Conservation (phyloP, 768 basidiomycete genomes). For the Tylopilus subfusipes region DNA sequence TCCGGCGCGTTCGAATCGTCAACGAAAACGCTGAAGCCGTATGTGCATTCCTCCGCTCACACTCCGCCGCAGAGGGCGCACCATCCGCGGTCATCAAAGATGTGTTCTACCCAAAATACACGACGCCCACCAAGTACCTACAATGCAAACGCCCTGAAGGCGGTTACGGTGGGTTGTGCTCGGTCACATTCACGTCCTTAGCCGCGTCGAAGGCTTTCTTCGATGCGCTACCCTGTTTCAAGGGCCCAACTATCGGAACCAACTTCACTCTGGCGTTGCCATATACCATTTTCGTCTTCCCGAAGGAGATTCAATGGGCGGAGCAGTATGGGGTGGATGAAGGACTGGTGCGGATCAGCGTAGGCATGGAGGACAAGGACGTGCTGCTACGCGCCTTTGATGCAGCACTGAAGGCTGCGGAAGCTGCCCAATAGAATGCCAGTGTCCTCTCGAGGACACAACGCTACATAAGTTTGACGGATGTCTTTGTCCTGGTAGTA, state of each 20-base stretch:
- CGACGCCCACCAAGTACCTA: conserved; percentile 67
- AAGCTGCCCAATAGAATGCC: conserved; percentile 32
- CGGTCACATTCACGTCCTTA: conserved; percentile 71
- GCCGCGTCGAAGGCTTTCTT: conserved; percentile 77
- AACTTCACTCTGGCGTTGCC: conserved; percentile 96
- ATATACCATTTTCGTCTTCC: conserved; percentile 86
- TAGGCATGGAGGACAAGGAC: conserved; percentile 77
- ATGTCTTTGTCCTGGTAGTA: too few species aligned
- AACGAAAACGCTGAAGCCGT: conserved; percentile 80
- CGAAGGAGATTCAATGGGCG: conserved; percentile 92
- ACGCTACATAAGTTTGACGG: too few species aligned
- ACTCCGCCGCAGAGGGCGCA: conserved; percentile 43
- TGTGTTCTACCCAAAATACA: conserved; percentile 88
- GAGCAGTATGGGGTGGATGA: conserved; percentile 79
- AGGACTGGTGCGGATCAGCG: conserved; percentile 80
- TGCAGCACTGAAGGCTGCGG: conserved; percentile 67
- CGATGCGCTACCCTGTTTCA: conserved; percentile 75
- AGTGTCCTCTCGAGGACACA: too few species aligned
- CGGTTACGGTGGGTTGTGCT: conserved; percentile 86
- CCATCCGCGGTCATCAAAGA: conserved; percentile 60
- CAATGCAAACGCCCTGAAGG: conserved; percentile 52
- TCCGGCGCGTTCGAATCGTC: conserved; percentile 66
- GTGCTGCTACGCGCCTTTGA: conserved; percentile 56
- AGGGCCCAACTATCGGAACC: conserved; percentile 90
- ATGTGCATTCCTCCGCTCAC: conserved; percentile 71